Conservation (phyloP, 2,329 filamentous ascomycete genomes). For the Neonectria magnoliae region DNA sequence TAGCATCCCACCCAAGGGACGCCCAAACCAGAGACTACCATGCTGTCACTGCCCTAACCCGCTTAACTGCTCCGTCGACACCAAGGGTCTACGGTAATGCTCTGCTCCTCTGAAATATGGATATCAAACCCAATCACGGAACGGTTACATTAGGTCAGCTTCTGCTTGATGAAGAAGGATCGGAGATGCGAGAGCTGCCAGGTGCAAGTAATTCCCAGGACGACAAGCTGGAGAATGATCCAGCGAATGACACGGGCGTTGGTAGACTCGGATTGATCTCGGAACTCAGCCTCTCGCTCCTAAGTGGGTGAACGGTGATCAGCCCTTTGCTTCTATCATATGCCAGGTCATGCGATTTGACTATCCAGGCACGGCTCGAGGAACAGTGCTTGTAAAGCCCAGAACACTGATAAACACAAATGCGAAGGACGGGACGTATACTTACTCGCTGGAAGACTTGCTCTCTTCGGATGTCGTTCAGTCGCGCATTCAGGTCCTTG, state of each 20-base stretch:
- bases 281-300: constrained; percentile 98
- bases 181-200: constrained; percentile 97
- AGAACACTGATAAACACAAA: background rate
- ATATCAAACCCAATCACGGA: constrained; percentile 16
- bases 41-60: constrained; percentile 25
- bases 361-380: background rate
- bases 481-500: constrained; percentile 84
- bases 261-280: constrained; percentile 94
- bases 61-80: constrained; percentile 25
- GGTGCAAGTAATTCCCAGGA: constrained; percentile 88
- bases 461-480: constrained; percentile 90
- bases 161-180: constrained; percentile 99
- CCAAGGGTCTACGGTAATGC: constrained; percentile 14
- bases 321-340: background rate
- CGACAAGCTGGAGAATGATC: constrained; percentile 88
- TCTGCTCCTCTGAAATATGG: constrained; percentile 4
- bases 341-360: background rate
- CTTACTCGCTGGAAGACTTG: constrained; percentile 94
- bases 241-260: constrained; percentile 93
- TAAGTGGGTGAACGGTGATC: constrained; percentile 49
- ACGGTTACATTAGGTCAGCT: constrained; percentile 77
- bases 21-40: constrained; percentile 19
- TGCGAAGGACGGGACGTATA: constrained; percentile 23
- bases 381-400: background rate
- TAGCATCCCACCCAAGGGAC: constrained; percentile 24